Percentiles rank a stretch among this genome's conserved stretches.
Conservation (phyloP, 441 rosid species). For the Croton setiger region DNA sequence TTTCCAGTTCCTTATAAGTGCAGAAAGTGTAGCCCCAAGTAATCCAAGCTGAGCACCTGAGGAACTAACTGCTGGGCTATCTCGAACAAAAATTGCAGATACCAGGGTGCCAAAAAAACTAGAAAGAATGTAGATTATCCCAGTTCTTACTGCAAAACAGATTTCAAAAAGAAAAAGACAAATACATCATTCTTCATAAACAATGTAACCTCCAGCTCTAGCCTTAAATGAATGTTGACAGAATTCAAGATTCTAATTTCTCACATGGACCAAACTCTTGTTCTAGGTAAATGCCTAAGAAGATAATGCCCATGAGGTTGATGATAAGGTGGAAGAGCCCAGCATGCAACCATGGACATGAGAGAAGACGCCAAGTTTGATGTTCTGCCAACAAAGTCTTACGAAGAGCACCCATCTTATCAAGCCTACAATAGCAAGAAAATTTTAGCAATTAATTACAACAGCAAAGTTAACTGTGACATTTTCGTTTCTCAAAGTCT, state of each 20-base stretch:
- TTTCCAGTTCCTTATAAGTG: conserved; percentile 61
- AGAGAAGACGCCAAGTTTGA: conserved; percentile 59
- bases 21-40: conserved; percentile 72
- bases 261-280: conserved; percentile 77
- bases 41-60: conserved; percentile 68
- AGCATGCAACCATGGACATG: conserved; percentile 53
- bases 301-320: conserved; percentile 47
- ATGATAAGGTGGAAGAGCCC: conserved; percentile 65
- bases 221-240: not conserved
- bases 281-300: conserved; percentile 76
- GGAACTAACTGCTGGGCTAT: conserved; percentile 62
- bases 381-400: conserved; percentile 41
- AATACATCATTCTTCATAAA: not conserved
- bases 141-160: conserved; percentile 57
- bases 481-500: not conserved
- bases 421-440: conserved; percentile 47
- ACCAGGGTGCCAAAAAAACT: conserved; percentile 59
- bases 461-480: not conserved
- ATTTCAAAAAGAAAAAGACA: conserved; percentile 14
- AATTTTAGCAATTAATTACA: conserved; percentile 4
- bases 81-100: conserved; percentile 55
- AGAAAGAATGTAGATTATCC: conserved; percentile 63
- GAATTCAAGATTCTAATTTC: conserved; percentile 7
- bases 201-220: not conserved
- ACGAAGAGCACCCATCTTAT: conserved; percentile 69